Percentiles rank a stretch among this genome's conserved stretches.
Conservation (phyloP, 768 basidiomycete genomes). For the Serendipita indica region DNA sequence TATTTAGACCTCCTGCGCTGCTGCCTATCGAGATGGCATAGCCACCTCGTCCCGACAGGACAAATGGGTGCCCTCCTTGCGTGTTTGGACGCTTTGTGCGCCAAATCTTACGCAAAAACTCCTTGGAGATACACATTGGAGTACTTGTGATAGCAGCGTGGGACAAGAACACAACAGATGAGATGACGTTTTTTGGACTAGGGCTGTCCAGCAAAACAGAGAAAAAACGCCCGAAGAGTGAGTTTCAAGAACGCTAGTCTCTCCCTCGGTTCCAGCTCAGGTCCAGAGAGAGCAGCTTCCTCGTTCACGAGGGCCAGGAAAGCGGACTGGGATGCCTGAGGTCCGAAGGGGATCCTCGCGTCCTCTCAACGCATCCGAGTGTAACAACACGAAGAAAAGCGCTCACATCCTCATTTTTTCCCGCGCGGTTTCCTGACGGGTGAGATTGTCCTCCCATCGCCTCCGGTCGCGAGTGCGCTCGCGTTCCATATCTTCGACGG, state of each 20-base stretch:
- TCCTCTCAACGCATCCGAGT: not conserved
- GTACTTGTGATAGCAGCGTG: too few species aligned
- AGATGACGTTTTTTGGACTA: not conserved
- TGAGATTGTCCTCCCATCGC: slow-evolving; percentile 34
- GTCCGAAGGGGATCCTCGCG: not conserved
- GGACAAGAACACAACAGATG: not conserved
- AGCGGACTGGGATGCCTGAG: slow-evolving; percentile 4
- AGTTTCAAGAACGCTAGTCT: not conserved
- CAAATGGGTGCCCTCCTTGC: too few species aligned
- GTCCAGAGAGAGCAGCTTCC: not conserved
- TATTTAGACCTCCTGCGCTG: too few species aligned
- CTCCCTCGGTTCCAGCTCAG: slow-evolving; percentile 1
- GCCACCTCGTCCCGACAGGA: too few species aligned
- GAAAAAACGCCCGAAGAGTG: too few species aligned
- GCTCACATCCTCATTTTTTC: not conserved
- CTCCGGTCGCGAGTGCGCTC: slow-evolving; percentile 34
- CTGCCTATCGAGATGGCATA: too few species aligned
- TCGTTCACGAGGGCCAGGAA: not conserved
- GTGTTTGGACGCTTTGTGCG: too few species aligned
- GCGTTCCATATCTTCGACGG: slow-evolving; percentile 22
- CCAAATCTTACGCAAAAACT: too few species aligned
- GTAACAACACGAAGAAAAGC: not conserved
- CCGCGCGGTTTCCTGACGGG: not conserved
- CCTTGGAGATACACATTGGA: too few species aligned
- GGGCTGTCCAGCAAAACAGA: too few species aligned